Conservation (phyloP, 2,329 filamentous ascomycete genomes). For the Pestalotiopsis sp. region DNA sequence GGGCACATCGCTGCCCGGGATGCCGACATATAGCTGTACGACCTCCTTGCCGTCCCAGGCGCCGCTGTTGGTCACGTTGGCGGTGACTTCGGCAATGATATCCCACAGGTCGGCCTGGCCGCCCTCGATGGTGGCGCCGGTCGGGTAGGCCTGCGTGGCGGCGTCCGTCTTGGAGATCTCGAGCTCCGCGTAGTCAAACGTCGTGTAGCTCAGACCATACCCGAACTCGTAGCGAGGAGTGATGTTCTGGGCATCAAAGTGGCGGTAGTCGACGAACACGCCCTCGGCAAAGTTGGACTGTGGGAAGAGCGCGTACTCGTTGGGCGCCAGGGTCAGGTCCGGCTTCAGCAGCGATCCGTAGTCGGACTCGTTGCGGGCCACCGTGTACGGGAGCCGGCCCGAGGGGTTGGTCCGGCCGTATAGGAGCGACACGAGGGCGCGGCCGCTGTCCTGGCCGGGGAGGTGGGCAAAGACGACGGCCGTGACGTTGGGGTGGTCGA, state of each 20-base stretch:
- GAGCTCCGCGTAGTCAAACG: constrained; percentile 54
- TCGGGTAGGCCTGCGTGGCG: constrained; percentile 17
- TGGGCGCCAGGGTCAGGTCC: constrained; percentile 43
- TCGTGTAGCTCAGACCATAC: constrained; percentile 49
- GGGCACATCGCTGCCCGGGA: constrained; percentile 40
- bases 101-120: constrained; percentile 59
- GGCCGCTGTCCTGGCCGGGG: constrained; percentile 52
- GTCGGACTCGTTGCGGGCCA: constrained; percentile 43
- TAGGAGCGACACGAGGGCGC: constrained; percentile 40
- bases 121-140: constrained; percentile 37
- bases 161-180: constrained; percentile 36
- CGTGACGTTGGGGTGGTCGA: constrained; percentile 51
- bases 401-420: constrained; percentile 45
- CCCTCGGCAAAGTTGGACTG: constrained; percentile 31
- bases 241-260: constrained; percentile 33
- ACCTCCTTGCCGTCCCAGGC: constrained; percentile 49
- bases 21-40: constrained; percentile 57
- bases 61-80: constrained; percentile 55
- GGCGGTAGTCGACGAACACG: constrained; percentile 35
- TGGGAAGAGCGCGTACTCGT: constrained; percentile 45
- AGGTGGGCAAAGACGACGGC: constrained; percentile 52
- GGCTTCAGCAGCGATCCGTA: constrained; percentile 38
- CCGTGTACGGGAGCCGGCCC: constrained; percentile 46
- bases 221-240: constrained; percentile 35
- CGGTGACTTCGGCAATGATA: constrained; percentile 47